Evolutionary conservation across 2,329 filamentous ascomycete genomes (phyloP).

Genomic region (Neoascochyta sp.): DNA sequence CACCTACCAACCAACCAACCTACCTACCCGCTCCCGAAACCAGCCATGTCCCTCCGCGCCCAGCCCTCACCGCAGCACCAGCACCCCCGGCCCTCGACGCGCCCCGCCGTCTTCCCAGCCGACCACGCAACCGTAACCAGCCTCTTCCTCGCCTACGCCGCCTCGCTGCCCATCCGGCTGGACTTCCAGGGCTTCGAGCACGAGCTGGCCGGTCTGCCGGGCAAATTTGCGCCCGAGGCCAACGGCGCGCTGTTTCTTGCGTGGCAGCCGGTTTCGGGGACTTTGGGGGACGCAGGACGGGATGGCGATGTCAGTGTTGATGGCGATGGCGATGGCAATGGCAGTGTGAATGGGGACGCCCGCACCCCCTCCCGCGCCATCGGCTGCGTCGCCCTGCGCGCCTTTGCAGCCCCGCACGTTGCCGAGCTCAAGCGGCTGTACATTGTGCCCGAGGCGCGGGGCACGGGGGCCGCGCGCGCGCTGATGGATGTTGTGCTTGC

Average conservation of each 20-base stretch:
- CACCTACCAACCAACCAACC: no score
- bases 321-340: no score
- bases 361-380: conserved; percentile 24
- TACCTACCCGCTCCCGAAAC: no score
- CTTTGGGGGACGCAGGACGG: no score
- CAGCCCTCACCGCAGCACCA: no score
- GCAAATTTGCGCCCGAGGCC: conserved; percentile 48
- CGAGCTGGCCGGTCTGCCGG: conserved; percentile 53
- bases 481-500: conserved; percentile 47
- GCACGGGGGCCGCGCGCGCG: conserved; percentile 48
- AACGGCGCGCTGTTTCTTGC: conserved; percentile 52
- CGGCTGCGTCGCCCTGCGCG: conserved; percentile 52
- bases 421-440: conserved; percentile 60
- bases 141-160: conserved; percentile 42
- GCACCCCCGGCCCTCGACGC: no score
- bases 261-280: conserved; percentile 10
- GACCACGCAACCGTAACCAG: conserved; percentile 40
- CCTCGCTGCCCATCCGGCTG: conserved; percentile 52
- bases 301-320: no score
- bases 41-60: no score
- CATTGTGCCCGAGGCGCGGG: conserved; percentile 47
- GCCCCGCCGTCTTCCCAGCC: conserved; percentile 37
- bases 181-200: conserved; percentile 54
- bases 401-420: conserved; percentile 26
- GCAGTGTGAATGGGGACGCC: no score